Base-by-base conservation (phyloP, 176 grass and related monocot genomes). In the Puccinellia tenuiflora region DNA sequence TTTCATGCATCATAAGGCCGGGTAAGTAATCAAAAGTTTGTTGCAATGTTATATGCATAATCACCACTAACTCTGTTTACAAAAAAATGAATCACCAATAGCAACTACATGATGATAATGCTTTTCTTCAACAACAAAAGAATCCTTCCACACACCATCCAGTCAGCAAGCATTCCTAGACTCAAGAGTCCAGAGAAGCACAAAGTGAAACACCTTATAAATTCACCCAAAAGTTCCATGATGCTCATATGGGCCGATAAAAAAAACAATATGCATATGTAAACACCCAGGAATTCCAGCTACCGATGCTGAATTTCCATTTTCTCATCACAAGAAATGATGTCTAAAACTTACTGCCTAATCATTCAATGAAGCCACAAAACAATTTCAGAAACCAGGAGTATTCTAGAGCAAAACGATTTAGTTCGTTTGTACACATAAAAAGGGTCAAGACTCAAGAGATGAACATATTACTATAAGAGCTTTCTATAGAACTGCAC, bases 1-100 rank as follows among this genome's bases (percentile, higher is more conserved):
- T 62, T 81, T 37, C 50, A 81, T 26, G 25, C n/a, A 71, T 18
- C 51, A 89, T 77, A n/a, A 85, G 66, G 39, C 22, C 31, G 11
- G 59, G 5, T 61, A 70, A 81, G 77, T 52, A 70, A 38, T 52
- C n/a, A 62, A 34, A 38, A 80, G n/a, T 15, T 18, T 56, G 37
- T 68, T 16, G 10, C n/a, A 68, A 51, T 15, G 16, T 6, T 21
- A 57, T 22, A 39, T 79, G 10, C 75, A 46, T 50, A 56, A 68
- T 79, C 20, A 8, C 15, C 10, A 42, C 35, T 15, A 56, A 16
- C 35, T 5, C 5, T 13, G 13, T 37, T 64, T 56, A 17, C 3
- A 13, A 55, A 13, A 55, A 69, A 20, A 1, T 26, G 21, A 70
- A 25, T 22, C 21, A 65, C n/a, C 26, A 75, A 46, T 76, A 65